phyloP scores from a whole-genome alignment of 176 grass and related monocot species.

The Ensete ventricosum region DNA sequence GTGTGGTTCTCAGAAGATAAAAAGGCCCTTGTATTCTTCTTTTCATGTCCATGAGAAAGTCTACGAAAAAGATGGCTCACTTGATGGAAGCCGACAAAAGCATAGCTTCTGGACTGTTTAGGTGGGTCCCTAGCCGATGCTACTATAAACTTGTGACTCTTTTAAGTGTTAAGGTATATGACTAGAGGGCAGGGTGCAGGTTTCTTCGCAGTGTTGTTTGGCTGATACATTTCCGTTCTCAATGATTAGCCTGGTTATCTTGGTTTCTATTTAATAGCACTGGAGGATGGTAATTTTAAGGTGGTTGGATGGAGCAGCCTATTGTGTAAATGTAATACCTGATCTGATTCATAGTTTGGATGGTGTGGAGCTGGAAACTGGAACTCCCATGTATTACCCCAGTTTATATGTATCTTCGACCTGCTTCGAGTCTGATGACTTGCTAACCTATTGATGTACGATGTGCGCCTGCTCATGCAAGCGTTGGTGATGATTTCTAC shows the following conservation, averaged over 20 bases:
- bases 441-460: neutral
- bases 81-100: neutral
- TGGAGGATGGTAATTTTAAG: neutral
- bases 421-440: neutral
- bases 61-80: neutral
- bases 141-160: neutral
- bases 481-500: no score
- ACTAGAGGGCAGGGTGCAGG: neutral
- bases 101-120: neutral
- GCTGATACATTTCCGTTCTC: neutral
- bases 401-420: neutral
- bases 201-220: neutral
- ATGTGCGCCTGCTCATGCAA: neutral
- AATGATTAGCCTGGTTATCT: neutral
- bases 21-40: neutral
- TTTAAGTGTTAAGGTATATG: slow-evolving; percentile 3
- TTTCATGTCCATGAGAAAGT: neutral
- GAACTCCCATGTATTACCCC: neutral
- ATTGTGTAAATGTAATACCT: neutral
- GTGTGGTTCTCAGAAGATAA: neutral
- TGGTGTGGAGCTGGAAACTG: slow-evolving; percentile 9
- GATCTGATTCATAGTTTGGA: neutral
- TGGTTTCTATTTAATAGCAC: neutral
- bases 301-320: neutral
- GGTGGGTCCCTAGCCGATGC: neutral